These are phyloP conservation scores for Pleurotus pulmonarius DNA, from an alignment of 768 basidiomycete genomes.

Conservation along the genomic window DNA sequence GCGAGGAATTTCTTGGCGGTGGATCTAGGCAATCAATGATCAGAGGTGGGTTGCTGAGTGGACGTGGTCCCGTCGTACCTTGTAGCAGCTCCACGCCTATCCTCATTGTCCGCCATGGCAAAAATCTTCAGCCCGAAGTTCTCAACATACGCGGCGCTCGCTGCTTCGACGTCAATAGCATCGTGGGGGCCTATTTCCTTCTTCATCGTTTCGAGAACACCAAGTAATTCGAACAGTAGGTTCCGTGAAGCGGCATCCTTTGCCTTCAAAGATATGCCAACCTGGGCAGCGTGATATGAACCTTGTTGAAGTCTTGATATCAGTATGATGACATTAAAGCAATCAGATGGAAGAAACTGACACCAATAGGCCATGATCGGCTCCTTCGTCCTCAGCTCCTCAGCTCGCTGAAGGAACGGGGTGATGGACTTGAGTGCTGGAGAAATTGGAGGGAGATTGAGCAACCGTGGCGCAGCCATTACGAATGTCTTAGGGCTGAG, in stretches of 20 bases:
- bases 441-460: constrained; percentile 60
- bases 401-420: constrained; percentile 85
- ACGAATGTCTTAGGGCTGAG: neutral
- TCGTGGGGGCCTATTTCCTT: constrained; percentile 68
- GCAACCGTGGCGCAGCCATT: constrained; percentile 31
- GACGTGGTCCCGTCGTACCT: constrained; percentile 31
- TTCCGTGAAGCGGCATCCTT: constrained; percentile 61
- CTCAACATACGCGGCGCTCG: constrained; percentile 86
- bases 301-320: constrained; percentile 38
- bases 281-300: constrained; percentile 88
- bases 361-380: constrained; percentile 96
- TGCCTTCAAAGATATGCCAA: constrained; percentile 73
- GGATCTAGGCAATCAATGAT: constrained; percentile 39
- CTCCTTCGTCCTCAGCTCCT: constrained; percentile 80
- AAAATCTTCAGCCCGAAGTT: constrained; percentile 95
- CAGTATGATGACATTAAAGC: neutral
- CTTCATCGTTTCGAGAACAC: constrained; percentile 79
- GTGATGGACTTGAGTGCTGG: constrained; percentile 61
- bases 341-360: constrained; percentile 34
- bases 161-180: constrained; percentile 77
- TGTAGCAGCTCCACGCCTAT: constrained; percentile 71
- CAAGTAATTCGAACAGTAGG: constrained; percentile 72
- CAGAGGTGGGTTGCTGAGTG: too few species aligned
- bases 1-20: constrained; percentile 96
- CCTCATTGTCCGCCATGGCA: constrained; percentile 84